phyloP scores from a whole-genome alignment of 2,329 filamentous ascomycete species.

The Thelonectria blattea region DNA sequence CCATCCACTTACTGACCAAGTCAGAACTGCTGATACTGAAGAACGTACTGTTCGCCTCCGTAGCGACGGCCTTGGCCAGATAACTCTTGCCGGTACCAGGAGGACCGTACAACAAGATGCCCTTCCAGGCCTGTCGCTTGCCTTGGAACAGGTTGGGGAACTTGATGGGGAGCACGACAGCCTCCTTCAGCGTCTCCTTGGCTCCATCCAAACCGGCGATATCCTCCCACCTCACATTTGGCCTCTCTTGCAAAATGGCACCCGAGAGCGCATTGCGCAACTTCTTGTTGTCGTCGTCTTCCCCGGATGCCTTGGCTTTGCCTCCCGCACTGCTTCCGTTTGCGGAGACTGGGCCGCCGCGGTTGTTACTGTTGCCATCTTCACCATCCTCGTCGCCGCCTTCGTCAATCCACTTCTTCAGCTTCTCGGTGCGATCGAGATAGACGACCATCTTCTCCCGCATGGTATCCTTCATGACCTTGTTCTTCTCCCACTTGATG shows the following conservation, averaged over 20 bases:
- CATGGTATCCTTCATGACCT: conserved; percentile 96
- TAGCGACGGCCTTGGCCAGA: conserved; percentile 95
- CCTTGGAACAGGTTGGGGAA: conserved; percentile 96
- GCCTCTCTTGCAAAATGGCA: conserved; percentile 92
- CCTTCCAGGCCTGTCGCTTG: conserved; percentile 97
- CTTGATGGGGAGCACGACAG: conserved; percentile 96
- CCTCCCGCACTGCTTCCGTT: conserved; percentile 72
- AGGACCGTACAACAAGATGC: conserved; percentile 93
- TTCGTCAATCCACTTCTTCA: conserved; percentile 90
- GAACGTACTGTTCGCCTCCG: conserved; percentile 98
- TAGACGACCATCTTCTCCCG: conserved; percentile 94
- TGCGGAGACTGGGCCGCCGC: conserved; percentile 58
- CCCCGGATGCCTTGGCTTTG: conserved; percentile 63
- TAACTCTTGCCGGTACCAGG: conserved; percentile 98
- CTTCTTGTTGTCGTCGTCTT: conserved; percentile 95
- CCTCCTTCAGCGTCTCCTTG: conserved; percentile 97
- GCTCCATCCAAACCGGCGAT: conserved; percentile 92
- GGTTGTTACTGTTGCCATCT: conserved; percentile 60
- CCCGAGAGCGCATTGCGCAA: conserved; percentile 87
- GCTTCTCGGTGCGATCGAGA: conserved; percentile 98
- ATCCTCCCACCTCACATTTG: conserved; percentile 97
- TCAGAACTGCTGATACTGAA: conserved; percentile 98
- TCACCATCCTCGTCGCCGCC: conserved; percentile 68
- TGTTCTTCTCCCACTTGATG: conserved; percentile 99
- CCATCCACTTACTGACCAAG: conserved; percentile 99